These are phyloP conservation scores for Peribolospora baueri DNA, from an alignment of 768 basidiomycete genomes.

Conservation along the genomic window DNA sequence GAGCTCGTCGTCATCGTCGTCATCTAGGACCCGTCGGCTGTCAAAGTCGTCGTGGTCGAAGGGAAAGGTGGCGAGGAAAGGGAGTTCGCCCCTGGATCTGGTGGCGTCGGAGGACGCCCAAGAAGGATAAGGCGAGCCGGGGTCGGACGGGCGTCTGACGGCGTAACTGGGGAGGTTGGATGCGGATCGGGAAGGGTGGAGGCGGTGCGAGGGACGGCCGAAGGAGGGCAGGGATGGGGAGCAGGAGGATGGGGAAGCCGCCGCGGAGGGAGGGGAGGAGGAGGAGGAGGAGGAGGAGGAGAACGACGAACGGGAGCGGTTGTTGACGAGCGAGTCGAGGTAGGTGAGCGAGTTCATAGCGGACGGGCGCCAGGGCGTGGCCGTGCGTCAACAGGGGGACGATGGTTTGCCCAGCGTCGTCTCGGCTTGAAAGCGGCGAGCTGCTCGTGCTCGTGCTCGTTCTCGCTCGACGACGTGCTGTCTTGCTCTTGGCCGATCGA, in stretches of 20 bases:
- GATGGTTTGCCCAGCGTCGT: neutral
- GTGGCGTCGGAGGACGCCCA: no score
- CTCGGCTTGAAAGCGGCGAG: neutral
- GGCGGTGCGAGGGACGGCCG: neutral
- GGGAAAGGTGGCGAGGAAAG: neutral
- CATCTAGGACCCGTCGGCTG: no score
- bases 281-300: neutral
- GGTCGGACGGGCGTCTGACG: no score
- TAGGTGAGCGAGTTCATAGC: neutral
- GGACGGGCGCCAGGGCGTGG: neutral
- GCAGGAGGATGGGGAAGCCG: neutral
- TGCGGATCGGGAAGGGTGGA: neutral
- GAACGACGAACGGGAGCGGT: neutral
- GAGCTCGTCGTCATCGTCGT: no score
- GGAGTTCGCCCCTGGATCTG: no score
- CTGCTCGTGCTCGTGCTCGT: neutral
- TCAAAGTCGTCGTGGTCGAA: no score
- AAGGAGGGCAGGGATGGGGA: neutral
- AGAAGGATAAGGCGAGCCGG: no score
- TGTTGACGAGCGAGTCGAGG: neutral
- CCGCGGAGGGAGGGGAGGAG: conserved; percentile 2
- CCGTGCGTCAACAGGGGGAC: neutral
- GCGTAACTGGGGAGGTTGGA: neutral
- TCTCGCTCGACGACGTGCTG: neutral
- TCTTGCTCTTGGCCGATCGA: neutral